Conservation (phyloP, 1,284 basidiomycete genomes). For the Sporisorium scitamineum region DNA sequence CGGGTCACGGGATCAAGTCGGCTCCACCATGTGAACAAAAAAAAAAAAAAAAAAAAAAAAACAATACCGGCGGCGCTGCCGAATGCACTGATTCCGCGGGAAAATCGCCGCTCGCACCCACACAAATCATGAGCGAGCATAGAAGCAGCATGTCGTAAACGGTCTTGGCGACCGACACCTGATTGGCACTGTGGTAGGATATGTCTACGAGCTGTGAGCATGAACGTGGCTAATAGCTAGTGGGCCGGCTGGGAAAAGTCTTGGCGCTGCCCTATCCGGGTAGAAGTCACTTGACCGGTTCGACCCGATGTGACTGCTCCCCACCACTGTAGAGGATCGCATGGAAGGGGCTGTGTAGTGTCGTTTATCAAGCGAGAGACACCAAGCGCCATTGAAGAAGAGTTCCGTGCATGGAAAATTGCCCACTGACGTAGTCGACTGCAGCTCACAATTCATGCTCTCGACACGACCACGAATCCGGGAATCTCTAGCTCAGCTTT, state of each 20-base stretch:
- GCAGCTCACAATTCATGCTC: conserved; percentile 1
- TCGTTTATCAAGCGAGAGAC: not conserved
- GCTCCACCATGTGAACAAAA: too few species aligned
- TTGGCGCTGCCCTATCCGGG: not conserved
- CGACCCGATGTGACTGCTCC: not conserved
- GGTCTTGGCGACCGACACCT: too few species aligned
- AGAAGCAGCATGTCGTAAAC: too few species aligned
- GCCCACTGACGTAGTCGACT: conserved; percentile 6
- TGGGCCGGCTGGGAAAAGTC: not conserved
- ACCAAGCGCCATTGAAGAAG: not conserved
- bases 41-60: too few species aligned
- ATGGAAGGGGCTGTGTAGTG: conserved; percentile 1
- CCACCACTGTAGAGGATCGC: not conserved
- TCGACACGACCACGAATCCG: not conserved
- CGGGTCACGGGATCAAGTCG: not conserved
- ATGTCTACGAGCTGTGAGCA: too few species aligned
- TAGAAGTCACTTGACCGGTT: too few species aligned
- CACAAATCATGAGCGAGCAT: too few species aligned
- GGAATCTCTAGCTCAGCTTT: not conserved
- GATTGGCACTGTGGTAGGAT: too few species aligned
- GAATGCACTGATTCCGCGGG: not conserved
- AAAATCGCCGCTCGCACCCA: too few species aligned
- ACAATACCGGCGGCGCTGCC: not conserved
- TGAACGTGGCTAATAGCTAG: too few species aligned
- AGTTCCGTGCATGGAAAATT: not conserved